phyloP scores from a whole-genome alignment of 192 early-diverging fungal genomes.

The Rhizophagus sp. region DNA sequence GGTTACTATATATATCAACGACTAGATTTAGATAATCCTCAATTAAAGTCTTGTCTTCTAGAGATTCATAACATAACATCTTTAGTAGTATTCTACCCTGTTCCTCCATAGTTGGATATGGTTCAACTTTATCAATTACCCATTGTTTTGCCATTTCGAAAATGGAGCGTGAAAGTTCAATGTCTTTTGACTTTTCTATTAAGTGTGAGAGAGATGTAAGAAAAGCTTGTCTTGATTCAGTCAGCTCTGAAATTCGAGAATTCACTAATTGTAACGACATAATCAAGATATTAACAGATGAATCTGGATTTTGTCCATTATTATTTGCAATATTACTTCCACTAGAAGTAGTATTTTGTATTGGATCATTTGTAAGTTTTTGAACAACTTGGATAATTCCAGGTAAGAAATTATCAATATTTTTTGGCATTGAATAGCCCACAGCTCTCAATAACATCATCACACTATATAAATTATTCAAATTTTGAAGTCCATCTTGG shows the following conservation, averaged over 20 bases:
- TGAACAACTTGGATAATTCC: constrained; percentile 82
- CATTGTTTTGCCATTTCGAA: constrained; percentile 85
- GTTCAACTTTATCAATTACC: constrained; percentile 76
- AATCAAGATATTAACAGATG: constrained; percentile 53
- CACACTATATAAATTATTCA: constrained; percentile 65
- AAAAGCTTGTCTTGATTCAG: constrained; percentile 87
- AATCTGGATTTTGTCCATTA: constrained; percentile 36
- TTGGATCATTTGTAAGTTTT: constrained; percentile 76
- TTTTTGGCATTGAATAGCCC: constrained; percentile 60
- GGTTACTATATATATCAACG: constrained; percentile 83
- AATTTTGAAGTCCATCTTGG: constrained; percentile 64
- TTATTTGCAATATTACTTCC: not conserved
- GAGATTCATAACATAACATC: constrained; percentile 85
- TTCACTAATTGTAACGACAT: constrained; percentile 55
- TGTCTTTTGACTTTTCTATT: constrained; percentile 81
- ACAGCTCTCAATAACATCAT: constrained; percentile 70
- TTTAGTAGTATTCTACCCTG: constrained; percentile 91
- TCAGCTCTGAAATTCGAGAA: constrained; percentile 66
- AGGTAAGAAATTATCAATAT: constrained; percentile 70
- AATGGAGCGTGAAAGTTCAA: constrained; percentile 70
- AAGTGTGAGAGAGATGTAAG: constrained; percentile 79
- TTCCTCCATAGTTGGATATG: constrained; percentile 96
- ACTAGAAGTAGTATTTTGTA: not conserved
- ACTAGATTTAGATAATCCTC: constrained; percentile 92
- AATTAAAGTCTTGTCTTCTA: constrained; percentile 66